Conservation (phyloP, 2,329 filamentous ascomycete genomes). For the Annulohypoxylon truncatum region DNA sequence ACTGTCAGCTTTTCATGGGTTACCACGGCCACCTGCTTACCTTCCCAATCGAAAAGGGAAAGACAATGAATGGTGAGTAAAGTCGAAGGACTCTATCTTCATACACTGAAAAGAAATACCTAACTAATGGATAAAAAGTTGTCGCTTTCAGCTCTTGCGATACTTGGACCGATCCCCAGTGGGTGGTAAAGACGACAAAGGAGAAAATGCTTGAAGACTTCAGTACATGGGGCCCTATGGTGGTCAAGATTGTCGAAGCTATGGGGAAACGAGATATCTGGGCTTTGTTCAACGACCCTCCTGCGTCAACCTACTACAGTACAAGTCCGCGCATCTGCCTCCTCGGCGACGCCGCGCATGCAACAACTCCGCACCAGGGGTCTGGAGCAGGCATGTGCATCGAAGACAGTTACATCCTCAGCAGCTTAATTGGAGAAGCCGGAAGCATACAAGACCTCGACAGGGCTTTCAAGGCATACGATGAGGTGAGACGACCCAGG, state of each 20-base stretch:
- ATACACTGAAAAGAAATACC: too few relatives aligned
- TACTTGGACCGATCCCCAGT: constrained; percentile 42
- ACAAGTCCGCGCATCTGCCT: constrained; percentile 56
- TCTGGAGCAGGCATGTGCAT: constrained; percentile 69
- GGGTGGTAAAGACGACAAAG: constrained; percentile 43
- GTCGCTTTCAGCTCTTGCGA: constrained; percentile 45
- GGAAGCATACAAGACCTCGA: constrained; percentile 51
- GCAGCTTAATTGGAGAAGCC: constrained; percentile 59
- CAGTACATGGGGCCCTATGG: constrained; percentile 39
- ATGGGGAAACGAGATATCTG: constrained; percentile 60
- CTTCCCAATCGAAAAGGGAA: constrained; percentile 58
- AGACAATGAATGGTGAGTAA: constrained; percentile 46
- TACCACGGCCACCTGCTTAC: constrained; percentile 69
- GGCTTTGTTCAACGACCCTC: constrained; percentile 58
- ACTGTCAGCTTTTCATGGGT: constrained; percentile 53
- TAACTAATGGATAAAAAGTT: constrained; percentile 30
- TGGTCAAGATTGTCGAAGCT: constrained; percentile 34
- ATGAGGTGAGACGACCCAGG: constrained; percentile 60
- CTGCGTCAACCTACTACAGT: constrained; percentile 56
- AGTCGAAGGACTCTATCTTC: background rate
- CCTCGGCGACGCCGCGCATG: constrained; percentile 72
- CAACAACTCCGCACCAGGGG: constrained; percentile 69
- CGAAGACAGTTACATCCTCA: constrained; percentile 58
- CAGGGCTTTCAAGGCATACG: constrained; percentile 63
- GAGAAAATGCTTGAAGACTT: constrained; percentile 45